Conservation (phyloP, 495 filamentous ascomycete genomes). For the Penicillium samsonianum region DNA sequence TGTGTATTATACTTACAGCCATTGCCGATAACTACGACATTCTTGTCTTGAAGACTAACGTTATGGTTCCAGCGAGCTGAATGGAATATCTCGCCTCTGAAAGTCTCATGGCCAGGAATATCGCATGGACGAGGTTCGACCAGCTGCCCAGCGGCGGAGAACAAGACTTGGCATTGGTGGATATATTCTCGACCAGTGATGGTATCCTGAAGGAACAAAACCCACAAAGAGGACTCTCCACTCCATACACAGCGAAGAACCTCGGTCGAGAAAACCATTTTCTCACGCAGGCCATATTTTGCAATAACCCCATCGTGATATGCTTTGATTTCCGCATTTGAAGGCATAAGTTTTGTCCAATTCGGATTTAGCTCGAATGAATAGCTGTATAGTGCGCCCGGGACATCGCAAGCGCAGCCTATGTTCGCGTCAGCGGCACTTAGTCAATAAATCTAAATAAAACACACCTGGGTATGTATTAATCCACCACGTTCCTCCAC, state of each 20-base stretch:
- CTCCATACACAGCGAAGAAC: conserved; percentile 50
- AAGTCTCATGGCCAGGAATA: conserved; percentile 49
- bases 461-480: conserved; percentile 31
- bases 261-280: conserved; percentile 44
- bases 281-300: conserved; percentile 43
- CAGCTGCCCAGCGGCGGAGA: conserved; percentile 48
- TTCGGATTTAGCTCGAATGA: conserved; percentile 50
- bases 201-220: no score
- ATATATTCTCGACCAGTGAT: no score
- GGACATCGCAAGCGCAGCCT: conserved; percentile 33
- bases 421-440: no score
- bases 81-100: conserved; percentile 57
- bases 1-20: conserved; percentile 32
- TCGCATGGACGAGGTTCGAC: conserved; percentile 49
- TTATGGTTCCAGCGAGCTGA: conserved; percentile 59
- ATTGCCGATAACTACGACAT: conserved; percentile 58
- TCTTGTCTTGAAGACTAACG: conserved; percentile 57
- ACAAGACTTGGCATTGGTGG: conserved; percentile 49
- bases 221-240: conserved; percentile 45
- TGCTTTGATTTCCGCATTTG: conserved; percentile 44
- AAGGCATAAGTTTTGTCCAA: conserved; percentile 46
- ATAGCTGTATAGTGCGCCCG: conserved; percentile 48
- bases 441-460: neutral
- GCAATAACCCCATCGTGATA: conserved; percentile 48
- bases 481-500: conserved; percentile 35